Percentiles rank a stretch among this genome's conserved stretches.
phyloP scores from a whole-genome alignment of 2,329 filamentous ascomycete genomes.

The Xylariaceae sp. region DNA sequence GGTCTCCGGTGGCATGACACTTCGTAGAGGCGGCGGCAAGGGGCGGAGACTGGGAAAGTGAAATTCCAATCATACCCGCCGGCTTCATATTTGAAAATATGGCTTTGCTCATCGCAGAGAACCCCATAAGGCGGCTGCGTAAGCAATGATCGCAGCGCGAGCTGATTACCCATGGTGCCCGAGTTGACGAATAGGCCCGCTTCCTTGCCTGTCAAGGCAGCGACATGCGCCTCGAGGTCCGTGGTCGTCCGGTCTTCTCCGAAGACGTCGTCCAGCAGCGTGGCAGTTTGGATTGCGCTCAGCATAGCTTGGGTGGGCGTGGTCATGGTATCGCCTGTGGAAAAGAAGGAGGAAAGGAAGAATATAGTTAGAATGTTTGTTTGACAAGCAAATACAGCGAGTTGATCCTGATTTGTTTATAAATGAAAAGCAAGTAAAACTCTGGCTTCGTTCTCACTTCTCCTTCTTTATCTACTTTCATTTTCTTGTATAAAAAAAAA shows the following conservation, averaged over 20 bases:
- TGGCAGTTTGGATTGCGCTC: constrained; percentile 59
- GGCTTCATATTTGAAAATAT: constrained; percentile 58
- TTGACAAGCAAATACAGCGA: background rate
- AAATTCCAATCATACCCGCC: constrained; percentile 33
- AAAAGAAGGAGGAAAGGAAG: background rate
- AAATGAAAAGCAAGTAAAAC: background rate
- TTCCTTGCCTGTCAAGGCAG: constrained; percentile 59
- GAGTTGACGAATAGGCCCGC: constrained; percentile 66
- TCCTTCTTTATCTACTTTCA: background rate
- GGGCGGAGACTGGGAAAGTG: background rate
- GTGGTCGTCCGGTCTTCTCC: constrained; percentile 65
- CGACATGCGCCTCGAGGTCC: constrained; percentile 59
- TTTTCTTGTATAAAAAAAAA: background rate
- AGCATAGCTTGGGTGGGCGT: constrained; percentile 68
- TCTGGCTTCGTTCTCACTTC: background rate
- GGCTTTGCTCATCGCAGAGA: constrained; percentile 61
- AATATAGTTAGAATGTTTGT: background rate
- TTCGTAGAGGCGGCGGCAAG: background rate
- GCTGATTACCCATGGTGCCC: constrained; percentile 78
- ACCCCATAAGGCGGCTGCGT: constrained; percentile 64
- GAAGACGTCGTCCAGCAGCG: constrained; percentile 72
- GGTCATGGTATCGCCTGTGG: constrained; percentile 60
- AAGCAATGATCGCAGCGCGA: constrained; percentile 66
- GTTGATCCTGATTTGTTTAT: background rate
- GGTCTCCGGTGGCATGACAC: background rate